Base-by-base conservation (phyloP, 805 yeast genomes). In the Metschnikowia lochheadii region DNA sequence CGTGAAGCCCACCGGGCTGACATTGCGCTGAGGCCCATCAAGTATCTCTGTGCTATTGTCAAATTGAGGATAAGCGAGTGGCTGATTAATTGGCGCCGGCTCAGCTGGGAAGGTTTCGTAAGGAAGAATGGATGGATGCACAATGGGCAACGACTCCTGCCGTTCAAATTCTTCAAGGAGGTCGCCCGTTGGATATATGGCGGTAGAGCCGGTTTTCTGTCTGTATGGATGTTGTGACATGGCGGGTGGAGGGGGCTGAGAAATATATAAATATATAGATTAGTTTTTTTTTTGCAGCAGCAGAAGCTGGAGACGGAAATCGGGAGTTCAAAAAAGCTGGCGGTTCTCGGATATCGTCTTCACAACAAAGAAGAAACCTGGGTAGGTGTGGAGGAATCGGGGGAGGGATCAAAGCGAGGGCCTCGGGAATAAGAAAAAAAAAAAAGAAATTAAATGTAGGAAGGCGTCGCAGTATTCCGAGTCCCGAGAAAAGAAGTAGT, bases 151-250 rank as follows among this genome's bases (percentile, higher is more conserved):
- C 21, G 46, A 44, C 34, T 44, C 46, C 26, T 44, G 46, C 17
- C 46, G 46, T 13, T 44, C 33, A 36, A 23, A 44, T 33, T 44
- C 46, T 34, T 44, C 40, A 13, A 29, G 44, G 13, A 45, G 42
- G 40, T 54, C 56, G 36, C 48, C 48, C 31, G 53, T 47, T 14
- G 61, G 61, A 43, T 57, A 57, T 34, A 58, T 56, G 33, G 58
- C 46, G 21, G 58, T 46, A 40, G 53, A 46, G 20, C 52, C 50
- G 17, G 54, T 52, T 38, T 56, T 59, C 39, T 56, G 61, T 46
- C 62, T 54, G 53, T 59, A 59, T 1, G 62, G 62, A 31, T 58
- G 62, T 7, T 49, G 42, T 8, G 56, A 46, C 58, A 56, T 50
- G 15, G 18, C 11, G 5, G 11, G 5, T 8, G 29, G 29, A 10